phyloP scores from a whole-genome alignment of 2,329 filamentous ascomycete species.

The Trichoderma endophyticum region DNA sequence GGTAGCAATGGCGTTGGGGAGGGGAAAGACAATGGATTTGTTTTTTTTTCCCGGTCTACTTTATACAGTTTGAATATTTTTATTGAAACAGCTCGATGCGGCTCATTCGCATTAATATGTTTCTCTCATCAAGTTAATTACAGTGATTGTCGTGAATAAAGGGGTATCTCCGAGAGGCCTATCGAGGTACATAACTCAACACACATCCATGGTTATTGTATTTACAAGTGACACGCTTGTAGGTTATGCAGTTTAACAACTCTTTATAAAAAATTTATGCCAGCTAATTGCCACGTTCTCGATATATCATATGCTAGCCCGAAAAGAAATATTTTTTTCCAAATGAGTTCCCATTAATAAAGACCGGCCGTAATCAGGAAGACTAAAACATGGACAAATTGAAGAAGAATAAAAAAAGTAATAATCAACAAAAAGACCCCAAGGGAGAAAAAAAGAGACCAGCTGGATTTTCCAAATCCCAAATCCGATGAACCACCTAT shows the following conservation, averaged over 20 bases:
- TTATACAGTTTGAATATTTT: neutral
- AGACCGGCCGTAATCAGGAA: neutral
- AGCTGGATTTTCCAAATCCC: neutral
- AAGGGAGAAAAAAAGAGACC: neutral
- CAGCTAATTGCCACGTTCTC: neutral
- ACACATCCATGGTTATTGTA: neutral
- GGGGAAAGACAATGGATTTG: neutral
- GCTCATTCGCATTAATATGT: neutral
- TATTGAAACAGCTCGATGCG: neutral
- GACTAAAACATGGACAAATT: neutral
- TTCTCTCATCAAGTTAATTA: neutral
- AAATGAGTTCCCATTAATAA: neutral
- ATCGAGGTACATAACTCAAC: neutral
- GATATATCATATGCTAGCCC: neutral
- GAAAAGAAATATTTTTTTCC: neutral
- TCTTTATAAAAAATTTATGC: neutral
- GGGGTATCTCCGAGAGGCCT: neutral
- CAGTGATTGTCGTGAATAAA: neutral
- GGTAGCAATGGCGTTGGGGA: conserved; percentile 12
- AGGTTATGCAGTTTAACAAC: neutral
- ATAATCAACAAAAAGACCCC: neutral
- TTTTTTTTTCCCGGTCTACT: neutral
- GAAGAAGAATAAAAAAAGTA: neutral
- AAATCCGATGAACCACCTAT: conserved; percentile 1
- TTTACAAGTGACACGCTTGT: neutral